A percentile compares a stretch with the other conserved stretches of the same genome.
Evolutionary conservation across 495 filamentous ascomycete genomes (phyloP).

Genomic region (Lophiotrema nucula): DNA sequence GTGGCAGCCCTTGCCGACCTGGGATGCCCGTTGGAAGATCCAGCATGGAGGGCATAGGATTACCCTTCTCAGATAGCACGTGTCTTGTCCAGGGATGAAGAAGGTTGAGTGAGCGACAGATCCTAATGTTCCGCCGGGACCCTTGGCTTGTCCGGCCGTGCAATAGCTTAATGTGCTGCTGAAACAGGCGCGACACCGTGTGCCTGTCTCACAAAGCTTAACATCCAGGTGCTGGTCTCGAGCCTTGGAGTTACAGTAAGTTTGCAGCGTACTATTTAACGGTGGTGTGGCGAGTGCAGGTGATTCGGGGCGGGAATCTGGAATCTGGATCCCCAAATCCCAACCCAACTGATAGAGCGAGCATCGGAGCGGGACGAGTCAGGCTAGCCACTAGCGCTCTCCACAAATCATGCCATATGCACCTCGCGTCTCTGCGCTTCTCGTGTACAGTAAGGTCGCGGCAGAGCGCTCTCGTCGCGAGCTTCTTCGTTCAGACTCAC

Average conservation of each 20-base stretch:
- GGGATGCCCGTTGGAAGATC: neutral
- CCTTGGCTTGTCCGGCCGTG: neutral
- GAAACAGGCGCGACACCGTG: too few species aligned
- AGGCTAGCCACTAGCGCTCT: neutral
- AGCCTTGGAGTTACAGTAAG: neutral
- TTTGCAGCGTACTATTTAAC: too few species aligned
- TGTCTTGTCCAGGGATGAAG: constrained; percentile 14
- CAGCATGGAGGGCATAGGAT: constrained; percentile 5
- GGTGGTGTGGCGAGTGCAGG: too few species aligned
- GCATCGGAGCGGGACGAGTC: neutral
- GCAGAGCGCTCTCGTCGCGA: neutral
- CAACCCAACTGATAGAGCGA: neutral
- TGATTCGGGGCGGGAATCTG: too few species aligned
- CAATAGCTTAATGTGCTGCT: neutral
- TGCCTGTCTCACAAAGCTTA: too few species aligned
- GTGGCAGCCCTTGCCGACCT: too few species aligned
- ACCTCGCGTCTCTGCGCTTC: neutral
- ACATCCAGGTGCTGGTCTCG: neutral
- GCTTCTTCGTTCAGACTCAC: neutral
- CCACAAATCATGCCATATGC: neutral
- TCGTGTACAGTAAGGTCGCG: neutral
- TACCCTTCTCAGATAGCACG: too few species aligned
- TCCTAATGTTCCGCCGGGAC: constrained; percentile 10
- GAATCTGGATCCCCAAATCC: too few species aligned
- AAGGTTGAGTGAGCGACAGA: constrained; percentile 4